These are phyloP conservation scores for Alectoria sarmentosa DNA, from an alignment of 495 filamentous ascomycete genomes.

Conservation along the genomic window DNA sequence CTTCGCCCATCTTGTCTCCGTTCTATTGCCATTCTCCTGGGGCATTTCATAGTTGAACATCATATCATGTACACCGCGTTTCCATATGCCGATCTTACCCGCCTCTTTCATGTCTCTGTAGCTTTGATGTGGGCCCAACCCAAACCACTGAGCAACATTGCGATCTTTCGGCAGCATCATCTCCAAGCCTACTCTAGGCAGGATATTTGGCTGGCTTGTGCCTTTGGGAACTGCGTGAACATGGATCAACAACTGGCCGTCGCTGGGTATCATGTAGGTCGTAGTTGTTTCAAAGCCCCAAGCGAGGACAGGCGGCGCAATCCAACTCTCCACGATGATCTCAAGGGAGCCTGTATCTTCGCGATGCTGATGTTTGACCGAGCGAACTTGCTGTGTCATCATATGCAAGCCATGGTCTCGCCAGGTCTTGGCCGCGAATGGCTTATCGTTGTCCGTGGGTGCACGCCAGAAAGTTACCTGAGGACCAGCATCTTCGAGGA, in stretches of 20 bases:
- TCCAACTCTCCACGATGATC: slow-evolving; percentile 38
- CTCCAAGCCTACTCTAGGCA: slow-evolving; percentile 52
- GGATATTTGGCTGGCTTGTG: slow-evolving; percentile 38
- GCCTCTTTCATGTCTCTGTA: slow-evolving; percentile 55
- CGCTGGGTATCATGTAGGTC: slow-evolving; percentile 40
- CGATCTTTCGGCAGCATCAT: slow-evolving; percentile 37
- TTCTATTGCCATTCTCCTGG: slow-evolving; percentile 57
- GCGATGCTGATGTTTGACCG: slow-evolving; percentile 34
- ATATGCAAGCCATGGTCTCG: slow-evolving; percentile 29
- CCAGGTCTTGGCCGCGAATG: slow-evolving; percentile 39
- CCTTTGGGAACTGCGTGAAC: slow-evolving; percentile 39
- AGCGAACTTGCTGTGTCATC: slow-evolving; percentile 39
- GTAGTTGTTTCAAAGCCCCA: slow-evolving; percentile 48
- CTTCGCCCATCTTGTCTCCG: slow-evolving; percentile 52
- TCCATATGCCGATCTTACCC: slow-evolving; percentile 46
- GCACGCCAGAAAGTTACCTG: slow-evolving; percentile 38
- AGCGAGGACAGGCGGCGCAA: slow-evolving; percentile 49
- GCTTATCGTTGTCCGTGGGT: slow-evolving; percentile 59
- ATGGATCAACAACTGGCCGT: slow-evolving; percentile 38
- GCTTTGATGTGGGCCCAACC: slow-evolving; percentile 55
- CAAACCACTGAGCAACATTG: slow-evolving; percentile 47
- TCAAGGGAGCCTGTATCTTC: slow-evolving; percentile 27
- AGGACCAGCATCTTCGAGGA: slow-evolving; percentile 24
- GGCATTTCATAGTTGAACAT: slow-evolving; percentile 55
- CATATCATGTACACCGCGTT: slow-evolving; percentile 37